phyloP scores from a whole-genome alignment of 2,329 filamentous ascomycete species.

The Epichloe sp. region DNA sequence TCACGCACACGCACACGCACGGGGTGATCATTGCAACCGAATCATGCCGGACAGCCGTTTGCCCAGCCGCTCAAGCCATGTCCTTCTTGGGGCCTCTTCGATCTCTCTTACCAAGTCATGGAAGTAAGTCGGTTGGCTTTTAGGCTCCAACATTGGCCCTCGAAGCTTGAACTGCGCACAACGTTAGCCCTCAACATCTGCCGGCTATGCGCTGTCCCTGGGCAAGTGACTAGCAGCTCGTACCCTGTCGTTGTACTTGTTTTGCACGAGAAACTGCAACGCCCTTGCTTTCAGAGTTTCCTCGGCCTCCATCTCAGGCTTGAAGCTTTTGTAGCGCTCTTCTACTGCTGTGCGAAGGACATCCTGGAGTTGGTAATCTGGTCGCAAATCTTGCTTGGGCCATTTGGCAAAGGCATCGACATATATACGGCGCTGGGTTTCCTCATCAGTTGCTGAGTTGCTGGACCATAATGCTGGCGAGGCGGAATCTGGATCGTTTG shows the following conservation, averaged over 20 bases:
- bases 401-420: conserved; percentile 35
- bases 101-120: conserved; percentile 47
- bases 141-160: conserved; percentile 40
- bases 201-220: neutral
- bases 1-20: neutral
- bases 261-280: conserved; percentile 43
- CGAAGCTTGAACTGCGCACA: conserved; percentile 24
- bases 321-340: conserved; percentile 20
- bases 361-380: conserved; percentile 48
- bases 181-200: neutral
- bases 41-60: conserved; percentile 47
- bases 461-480: too few relatives aligned
- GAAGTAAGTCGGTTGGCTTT: conserved; percentile 53
- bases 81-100: conserved; percentile 46
- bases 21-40: conserved; percentile 34
- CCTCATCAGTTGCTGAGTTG: neutral
- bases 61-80: conserved; percentile 36
- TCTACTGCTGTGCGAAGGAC: conserved; percentile 29
- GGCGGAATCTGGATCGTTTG: neutral
- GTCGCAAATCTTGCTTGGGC: conserved; percentile 51
- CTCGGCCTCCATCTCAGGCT: conserved; percentile 27
- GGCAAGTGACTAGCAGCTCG: conserved; percentile 7
- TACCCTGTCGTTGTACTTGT: conserved; percentile 46
- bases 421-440: conserved; percentile 22
- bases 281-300: conserved; percentile 46